phyloP scores from a whole-genome alignment of 2,329 filamentous ascomycete species.

The Botrytis galanthina region DNA sequence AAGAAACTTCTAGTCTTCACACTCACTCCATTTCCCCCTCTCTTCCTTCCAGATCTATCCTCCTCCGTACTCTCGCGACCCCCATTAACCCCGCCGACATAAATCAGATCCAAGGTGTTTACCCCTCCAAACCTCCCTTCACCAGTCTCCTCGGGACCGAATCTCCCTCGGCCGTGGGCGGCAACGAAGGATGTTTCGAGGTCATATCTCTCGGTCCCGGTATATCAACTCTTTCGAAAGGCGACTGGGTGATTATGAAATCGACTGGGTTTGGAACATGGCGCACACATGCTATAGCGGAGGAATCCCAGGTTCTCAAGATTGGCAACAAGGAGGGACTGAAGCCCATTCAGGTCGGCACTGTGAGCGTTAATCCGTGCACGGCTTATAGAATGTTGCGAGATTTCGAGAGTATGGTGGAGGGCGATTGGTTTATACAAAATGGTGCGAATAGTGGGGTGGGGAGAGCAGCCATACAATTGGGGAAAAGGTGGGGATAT shows the following conservation, averaged over 20 bases:
- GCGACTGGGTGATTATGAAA: constrained; percentile 94
- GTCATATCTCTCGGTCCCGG: constrained; percentile 66
- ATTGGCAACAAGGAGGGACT: constrained; percentile 70
- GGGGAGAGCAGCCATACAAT: constrained; percentile 85
- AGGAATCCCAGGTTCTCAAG: constrained; percentile 60
- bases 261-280: constrained; percentile 85
- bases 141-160: constrained; percentile 72
- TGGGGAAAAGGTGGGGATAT: constrained; percentile 81
- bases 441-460: constrained; percentile 96
- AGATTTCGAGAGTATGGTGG: constrained; percentile 64
- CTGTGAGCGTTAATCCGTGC: constrained; percentile 87
- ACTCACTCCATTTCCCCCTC: constrained; percentile 73
- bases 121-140: constrained; percentile 81
- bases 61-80: constrained; percentile 82
- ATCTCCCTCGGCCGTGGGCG: constrained; percentile 72
- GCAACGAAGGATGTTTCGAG: constrained; percentile 93
- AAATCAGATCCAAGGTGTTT: constrained; percentile 96
- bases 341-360: constrained; percentile 75
- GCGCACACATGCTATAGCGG: constrained; percentile 81
- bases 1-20: constrained; percentile 54
- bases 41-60: constrained; percentile 64
- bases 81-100: constrained; percentile 97
- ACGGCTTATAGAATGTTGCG: constrained; percentile 92
- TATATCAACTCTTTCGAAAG: constrained; percentile 54
- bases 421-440: constrained; percentile 94